Base-by-base conservation (phyloP, 192 early-diverging fungal species). In the Coemansia furcata region DNA sequence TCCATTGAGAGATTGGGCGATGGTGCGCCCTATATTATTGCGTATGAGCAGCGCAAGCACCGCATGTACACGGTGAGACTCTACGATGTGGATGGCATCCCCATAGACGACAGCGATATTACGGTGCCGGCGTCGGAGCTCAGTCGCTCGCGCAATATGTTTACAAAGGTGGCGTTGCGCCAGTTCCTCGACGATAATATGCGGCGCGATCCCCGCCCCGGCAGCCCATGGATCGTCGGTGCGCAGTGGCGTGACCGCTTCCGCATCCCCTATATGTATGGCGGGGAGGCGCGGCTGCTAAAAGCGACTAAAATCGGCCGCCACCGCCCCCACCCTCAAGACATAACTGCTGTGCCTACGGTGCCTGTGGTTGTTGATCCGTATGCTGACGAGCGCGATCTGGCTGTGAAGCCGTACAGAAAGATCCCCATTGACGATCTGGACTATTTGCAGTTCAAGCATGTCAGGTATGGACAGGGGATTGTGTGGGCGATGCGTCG, bases 351-450 rank as follows among this genome's bases (percentile, higher is more conserved):
- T 7, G 37, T 38, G 37, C 9, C 37, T 19, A n/a, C 17, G 19
- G 46, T 8, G 50, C 29, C 26, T 35, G 44, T 73, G 6, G 61
- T 57, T 6, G 66, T 71, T 26, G 83, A 81, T 68, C 84, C 80
- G 29, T 72, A 77, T 32, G 80, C 73, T 1, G 73, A 65, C 44
- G 83, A 72, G 69, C 67, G 63, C 57, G 62, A 69, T 23, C 32
- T 49, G 14, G 62, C 43, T 37, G 39, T 71, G 39, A 85, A 82
- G 47, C 46, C 63, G 21, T 62, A 74, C 15, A 77, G 91, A 44
- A 89, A 88, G 66, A 92, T 90, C 63, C 95, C 95, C 5, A 88
- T 92, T 4, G 94, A 97, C 59, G 94, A 98, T 78, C 68, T 93
- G 43, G 92, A 93, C 26, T 76, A 92, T 29, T 77, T 88, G 3